Conservation (phyloP, 202 grass and related monocot genomes). For the Panicum virgatum region DNA sequence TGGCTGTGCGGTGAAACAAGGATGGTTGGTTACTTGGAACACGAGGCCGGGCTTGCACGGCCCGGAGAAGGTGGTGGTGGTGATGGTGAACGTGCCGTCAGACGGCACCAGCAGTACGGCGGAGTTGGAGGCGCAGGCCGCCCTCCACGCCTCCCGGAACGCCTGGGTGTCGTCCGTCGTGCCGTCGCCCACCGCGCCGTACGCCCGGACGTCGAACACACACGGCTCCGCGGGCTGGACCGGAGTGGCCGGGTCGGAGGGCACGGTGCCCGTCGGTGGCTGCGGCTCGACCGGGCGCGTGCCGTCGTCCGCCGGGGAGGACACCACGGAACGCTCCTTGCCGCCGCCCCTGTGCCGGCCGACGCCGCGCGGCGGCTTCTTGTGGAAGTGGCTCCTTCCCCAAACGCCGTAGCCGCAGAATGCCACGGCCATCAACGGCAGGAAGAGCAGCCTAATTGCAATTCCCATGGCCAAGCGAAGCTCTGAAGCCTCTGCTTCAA, state of each 20-base stretch:
- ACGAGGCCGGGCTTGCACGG: slow-evolving; percentile 79
- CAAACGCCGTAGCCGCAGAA: slow-evolving; percentile 28
- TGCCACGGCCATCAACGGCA: slow-evolving; percentile 30
- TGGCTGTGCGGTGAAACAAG: not conserved
- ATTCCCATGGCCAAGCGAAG: slow-evolving; percentile 35
- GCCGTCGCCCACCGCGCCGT: slow-evolving; percentile 68
- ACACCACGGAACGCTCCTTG: slow-evolving; percentile 15
- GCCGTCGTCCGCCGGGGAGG: slow-evolving; percentile 31
- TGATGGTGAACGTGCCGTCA: slow-evolving; percentile 77
- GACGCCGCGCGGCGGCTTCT: slow-evolving; percentile 35
- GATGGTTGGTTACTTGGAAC: slow-evolving; percentile 60
- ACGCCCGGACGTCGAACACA: slow-evolving; percentile 73
- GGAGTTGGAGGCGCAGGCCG: slow-evolving; percentile 62
- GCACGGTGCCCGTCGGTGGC: slow-evolving; percentile 25
- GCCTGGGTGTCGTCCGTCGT: slow-evolving; percentile 65
- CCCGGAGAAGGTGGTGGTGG: slow-evolving; percentile 77
- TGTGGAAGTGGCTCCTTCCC: slow-evolving; percentile 70
- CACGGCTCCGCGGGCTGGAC: slow-evolving; percentile 40
- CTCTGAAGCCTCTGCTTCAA: slow-evolving; percentile 9
- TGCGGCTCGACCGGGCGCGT: slow-evolving; percentile 7
- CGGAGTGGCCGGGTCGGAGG: slow-evolving; percentile 48
- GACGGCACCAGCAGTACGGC: slow-evolving; percentile 70
- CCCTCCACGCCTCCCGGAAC: too few species aligned
- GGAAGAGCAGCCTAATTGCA: slow-evolving; percentile 7
- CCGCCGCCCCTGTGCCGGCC: slow-evolving; percentile 9